Conservation (phyloP, 164 flowering plant genomes). For the Vitis rotundifolia region DNA sequence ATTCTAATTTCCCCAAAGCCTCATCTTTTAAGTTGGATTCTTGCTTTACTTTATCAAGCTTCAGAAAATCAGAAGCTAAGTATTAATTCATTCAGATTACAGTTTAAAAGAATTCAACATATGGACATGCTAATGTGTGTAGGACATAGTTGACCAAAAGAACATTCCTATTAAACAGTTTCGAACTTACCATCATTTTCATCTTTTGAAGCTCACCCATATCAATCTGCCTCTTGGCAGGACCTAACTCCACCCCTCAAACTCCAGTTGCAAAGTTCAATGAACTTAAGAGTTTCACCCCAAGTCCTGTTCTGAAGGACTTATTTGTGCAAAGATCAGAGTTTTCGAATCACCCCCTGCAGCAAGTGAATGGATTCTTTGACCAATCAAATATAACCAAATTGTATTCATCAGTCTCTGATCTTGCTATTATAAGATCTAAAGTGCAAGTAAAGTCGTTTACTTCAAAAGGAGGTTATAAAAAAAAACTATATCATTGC, state of each 20-base stretch:
- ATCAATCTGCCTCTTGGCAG: conserved; percentile 75
- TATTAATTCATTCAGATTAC: not conserved
- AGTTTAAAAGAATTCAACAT: not conserved
- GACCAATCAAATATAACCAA: not conserved
- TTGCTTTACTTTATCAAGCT: conserved; percentile 77
- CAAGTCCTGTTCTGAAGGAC: conserved; percentile 70
- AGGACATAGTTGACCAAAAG: not conserved
- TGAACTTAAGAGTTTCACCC: conserved; percentile 82
- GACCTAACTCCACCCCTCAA: conserved; percentile 82
- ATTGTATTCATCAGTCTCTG: too few species aligned
- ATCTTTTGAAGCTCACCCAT: conserved; percentile 66
- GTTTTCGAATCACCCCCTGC: conserved; percentile 87
- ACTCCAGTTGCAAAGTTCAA: conserved; percentile 86
- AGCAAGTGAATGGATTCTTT: conserved; percentile 4
- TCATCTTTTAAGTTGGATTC: conserved; percentile 71
- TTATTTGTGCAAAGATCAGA: conserved; percentile 85
- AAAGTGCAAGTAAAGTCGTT: too few species aligned
- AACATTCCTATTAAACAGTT: not conserved
- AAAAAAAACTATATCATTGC: too few species aligned
- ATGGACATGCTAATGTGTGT: not conserved
- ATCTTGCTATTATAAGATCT: too few species aligned
- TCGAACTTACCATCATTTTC: conserved; percentile 56
- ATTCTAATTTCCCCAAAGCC: conserved; percentile 58
- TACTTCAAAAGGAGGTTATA: too few species aligned
- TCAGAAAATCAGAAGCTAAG: conserved; percentile 10